phyloP scores from a whole-genome alignment of 148 eudicot species.

The Chenopodium formosanum region DNA sequence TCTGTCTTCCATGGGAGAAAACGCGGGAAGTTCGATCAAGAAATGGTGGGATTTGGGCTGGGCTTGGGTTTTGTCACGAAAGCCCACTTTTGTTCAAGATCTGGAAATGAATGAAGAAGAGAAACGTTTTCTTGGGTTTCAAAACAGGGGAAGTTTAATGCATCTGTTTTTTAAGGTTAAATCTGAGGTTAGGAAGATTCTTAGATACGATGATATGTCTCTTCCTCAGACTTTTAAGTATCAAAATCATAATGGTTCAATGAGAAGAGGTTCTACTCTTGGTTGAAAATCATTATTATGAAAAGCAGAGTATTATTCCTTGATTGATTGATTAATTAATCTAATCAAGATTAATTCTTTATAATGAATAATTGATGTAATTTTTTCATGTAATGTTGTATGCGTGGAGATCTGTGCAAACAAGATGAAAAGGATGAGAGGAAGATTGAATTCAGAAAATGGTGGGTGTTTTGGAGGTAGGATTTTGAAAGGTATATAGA shows the following conservation, averaged over 20 bases:
- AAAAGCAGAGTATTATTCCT: constrained; percentile 2
- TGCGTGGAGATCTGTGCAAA: not conserved
- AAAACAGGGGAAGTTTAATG: constrained; percentile 57
- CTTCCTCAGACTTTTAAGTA: constrained; percentile 71
- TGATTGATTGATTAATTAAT: not conserved
- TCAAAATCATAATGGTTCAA: not conserved
- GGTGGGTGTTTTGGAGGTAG: constrained; percentile 15
- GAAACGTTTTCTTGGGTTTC: constrained; percentile 44
- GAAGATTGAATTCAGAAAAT: not conserved
- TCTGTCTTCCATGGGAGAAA: constrained; percentile 47
- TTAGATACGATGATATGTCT: constrained; percentile 40
- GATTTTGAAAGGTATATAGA: constrained; percentile 17
- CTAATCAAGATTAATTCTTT: constrained; percentile 17
- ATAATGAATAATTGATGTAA: not conserved
- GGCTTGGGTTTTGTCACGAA: constrained; percentile 68
- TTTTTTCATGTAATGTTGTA: not conserved
- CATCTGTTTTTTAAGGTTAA: constrained; percentile 63
- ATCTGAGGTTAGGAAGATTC: constrained; percentile 44
- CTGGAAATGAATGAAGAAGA: constrained; percentile 90
- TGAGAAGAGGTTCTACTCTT: constrained; percentile 20
- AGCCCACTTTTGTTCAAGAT: constrained; percentile 65
- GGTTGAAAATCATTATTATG: not conserved
- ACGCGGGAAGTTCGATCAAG: constrained; percentile 46
- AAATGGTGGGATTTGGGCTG: constrained; percentile 77
- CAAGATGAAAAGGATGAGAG: not conserved